These are phyloP conservation scores for Tolypocladium inflatum DNA, from an alignment of 2,329 filamentous ascomycete genomes.

Conservation along the genomic window DNA sequence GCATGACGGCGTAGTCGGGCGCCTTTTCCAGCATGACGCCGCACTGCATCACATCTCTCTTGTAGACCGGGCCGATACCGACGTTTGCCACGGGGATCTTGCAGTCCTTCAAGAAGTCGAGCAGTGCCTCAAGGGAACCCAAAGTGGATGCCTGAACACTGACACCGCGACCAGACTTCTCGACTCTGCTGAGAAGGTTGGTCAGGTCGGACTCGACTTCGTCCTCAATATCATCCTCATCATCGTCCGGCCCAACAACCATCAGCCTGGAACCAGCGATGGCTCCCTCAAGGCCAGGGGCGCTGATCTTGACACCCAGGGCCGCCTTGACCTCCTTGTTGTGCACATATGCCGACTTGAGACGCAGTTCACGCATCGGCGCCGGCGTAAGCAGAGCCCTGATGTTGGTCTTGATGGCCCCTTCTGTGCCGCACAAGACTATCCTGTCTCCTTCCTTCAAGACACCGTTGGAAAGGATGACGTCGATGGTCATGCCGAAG, in stretches of 20 bases:
- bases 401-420: slow-evolving; percentile 90
- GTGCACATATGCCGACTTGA: slow-evolving; percentile 95
- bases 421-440: slow-evolving; percentile 92
- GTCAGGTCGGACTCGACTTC: slow-evolving; percentile 94
- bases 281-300: slow-evolving; percentile 87
- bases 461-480: slow-evolving; percentile 92
- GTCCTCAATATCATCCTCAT: slow-evolving; percentile 92
- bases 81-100: slow-evolving; percentile 98
- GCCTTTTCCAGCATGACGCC: slow-evolving; percentile 95
- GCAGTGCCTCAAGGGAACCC: slow-evolving; percentile 87
- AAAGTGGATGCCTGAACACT: slow-evolving; percentile 96
- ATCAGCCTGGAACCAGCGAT: slow-evolving; percentile 93
- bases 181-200: slow-evolving; percentile 81
- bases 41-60: slow-evolving; percentile 93
- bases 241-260: slow-evolving; percentile 88
- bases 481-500: slow-evolving; percentile 97
- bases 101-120: slow-evolving; percentile 90
- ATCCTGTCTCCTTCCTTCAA: slow-evolving; percentile 90
- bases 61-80: slow-evolving; percentile 94
- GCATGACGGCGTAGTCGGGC: slow-evolving; percentile 95
- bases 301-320: slow-evolving; percentile 96
- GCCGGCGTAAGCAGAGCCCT: slow-evolving; percentile 88
- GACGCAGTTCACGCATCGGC: slow-evolving; percentile 83
- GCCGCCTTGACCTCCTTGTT: slow-evolving; percentile 99
- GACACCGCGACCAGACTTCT: slow-evolving; percentile 87